These are phyloP conservation scores for Geranomyces variabilis DNA, from an alignment of 192 early-diverging fungal species.

Conservation along the genomic window DNA sequence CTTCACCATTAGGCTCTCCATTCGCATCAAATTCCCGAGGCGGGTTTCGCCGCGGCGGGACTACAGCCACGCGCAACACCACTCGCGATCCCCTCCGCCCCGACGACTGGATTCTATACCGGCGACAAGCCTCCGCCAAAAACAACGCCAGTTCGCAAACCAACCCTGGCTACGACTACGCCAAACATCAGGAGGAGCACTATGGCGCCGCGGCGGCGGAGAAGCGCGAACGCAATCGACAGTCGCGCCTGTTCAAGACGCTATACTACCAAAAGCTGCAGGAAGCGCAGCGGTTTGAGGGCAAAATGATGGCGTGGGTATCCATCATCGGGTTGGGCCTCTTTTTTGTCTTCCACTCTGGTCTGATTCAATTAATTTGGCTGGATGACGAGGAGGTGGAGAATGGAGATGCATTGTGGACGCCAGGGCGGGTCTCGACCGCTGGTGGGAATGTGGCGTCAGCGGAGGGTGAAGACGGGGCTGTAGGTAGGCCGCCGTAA, in stretches of 20 bases:
- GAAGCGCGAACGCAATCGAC: conserved; percentile 10
- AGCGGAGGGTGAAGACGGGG: too few species aligned
- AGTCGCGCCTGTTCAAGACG: conserved; percentile 14
- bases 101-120: conserved; percentile 53
- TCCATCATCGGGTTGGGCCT: conserved; percentile 20
- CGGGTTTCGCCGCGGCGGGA: too few species aligned
- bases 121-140: conserved; percentile 17
- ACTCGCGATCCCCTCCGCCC: conserved; percentile 34
- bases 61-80: background rate
- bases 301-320: conserved; percentile 14
- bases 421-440: background rate
- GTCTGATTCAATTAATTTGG: conserved; percentile 41
- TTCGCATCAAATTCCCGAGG: background rate
- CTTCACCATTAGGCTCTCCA: conserved; percentile 10
- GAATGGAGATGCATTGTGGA: background rate
- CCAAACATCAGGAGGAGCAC: conserved; percentile 39
- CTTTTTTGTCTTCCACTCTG: conserved; percentile 37
- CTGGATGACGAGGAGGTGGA: conserved; percentile 28
- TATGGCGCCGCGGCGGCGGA: conserved; percentile 27
- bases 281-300: conserved; percentile 21
- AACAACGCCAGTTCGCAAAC: conserved; percentile 21
- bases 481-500: too few species aligned
- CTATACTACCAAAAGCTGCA: conserved; percentile 30
- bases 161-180: conserved; percentile 43
- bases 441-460: too few species aligned